A percentile compares a stretch with the other conserved stretches of the same genome.
Evolutionary conservation across 106 monocot genomes (phyloP).

Genomic region (Acorus gramineus): DNA sequence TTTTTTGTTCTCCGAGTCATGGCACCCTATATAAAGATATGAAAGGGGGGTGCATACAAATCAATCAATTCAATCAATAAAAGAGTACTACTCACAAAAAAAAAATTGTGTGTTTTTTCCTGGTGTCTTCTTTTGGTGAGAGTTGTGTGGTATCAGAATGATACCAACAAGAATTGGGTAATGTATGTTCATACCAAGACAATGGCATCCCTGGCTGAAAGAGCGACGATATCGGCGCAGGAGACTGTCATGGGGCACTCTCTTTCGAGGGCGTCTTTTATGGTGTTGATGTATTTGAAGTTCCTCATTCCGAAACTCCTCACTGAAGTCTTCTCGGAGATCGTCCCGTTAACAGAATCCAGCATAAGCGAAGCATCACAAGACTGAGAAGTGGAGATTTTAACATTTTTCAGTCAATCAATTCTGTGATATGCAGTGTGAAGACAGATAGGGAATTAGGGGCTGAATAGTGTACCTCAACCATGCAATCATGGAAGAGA

Average conservation of each 20-base stretch:
- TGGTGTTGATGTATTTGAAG: conserved; percentile 48
- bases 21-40: too few species aligned
- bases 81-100: too few species aligned
- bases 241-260: conserved; percentile 57
- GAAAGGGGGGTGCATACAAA: too few species aligned
- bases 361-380: conserved; percentile 59
- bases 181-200: conserved; percentile 6
- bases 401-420: too few species aligned
- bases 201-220: conserved; percentile 46
- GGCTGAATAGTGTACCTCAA: conserved; percentile 16
- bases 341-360: conserved; percentile 3
- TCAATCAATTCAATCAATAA: too few species aligned
- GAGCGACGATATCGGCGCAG: conserved; percentile 58
- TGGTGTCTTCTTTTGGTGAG: too few species aligned
- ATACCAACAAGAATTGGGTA: too few species aligned
- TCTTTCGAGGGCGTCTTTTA: conserved; percentile 44
- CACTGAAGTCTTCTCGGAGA: conserved; percentile 32
- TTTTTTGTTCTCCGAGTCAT: too few species aligned
- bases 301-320: conserved; percentile 73
- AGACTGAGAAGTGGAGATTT: conserved; percentile 11
- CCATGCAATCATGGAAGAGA: conserved; percentile 74
- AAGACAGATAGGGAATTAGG: background rate
- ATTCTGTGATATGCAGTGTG: too few species aligned
- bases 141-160: too few species aligned
- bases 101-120: too few species aligned